Evolutionary conservation across 164 flowering plant species (phyloP), one percentile per base, ranked within the genome.

Genomic region (Liriodendron chinense): DNA sequence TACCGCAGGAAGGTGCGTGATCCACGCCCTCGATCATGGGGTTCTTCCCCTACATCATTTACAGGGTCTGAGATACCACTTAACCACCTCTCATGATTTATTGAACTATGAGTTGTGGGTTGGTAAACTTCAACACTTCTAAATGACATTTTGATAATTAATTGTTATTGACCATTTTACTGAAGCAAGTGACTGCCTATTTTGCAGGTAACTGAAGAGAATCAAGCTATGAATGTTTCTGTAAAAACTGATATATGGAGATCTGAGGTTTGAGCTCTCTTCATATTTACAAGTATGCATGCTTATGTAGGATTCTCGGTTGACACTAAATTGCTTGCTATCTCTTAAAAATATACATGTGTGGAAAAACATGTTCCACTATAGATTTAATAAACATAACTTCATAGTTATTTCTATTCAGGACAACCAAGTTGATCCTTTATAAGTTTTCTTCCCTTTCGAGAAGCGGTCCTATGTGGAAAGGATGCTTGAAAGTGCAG

Each of bases 51-150:
- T n/a, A n/a, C n/a, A n/a, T n/a, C n/a, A n/a, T n/a, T 78, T 83
- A 75, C 83, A 96, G 99, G 99, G 99, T 73, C 82, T 96, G 82
- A 86, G 91, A 59, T 84, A 66, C 84, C 99, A 96, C 80, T 80
- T 96, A 79, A 78, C 74, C 69, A 84, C 98, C 22, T 89, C 88
- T 61, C 98, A 96, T 82, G 99, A 92, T 74, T 84, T 96, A 34
- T 96, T 96, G 88, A 89, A 88, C 86, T 96, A 87, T 84, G 98
- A 94, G 76, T 96, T 92, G 81, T 91, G 98, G 99, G 99, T 96
- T 80, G 71, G 97, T 90, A 82, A 80, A 82, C 79, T 79, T 70
- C 69, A 26, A 65, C 43, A 76, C 76, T 78, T 74, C 76, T 59
- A 16, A 23, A 21, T 73, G n/a, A 9, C 9, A 26, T 50, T 77